Evolutionary conservation across 352 stramenopile species (phyloP).

Genomic region (Pythium rishiriense): DNA sequence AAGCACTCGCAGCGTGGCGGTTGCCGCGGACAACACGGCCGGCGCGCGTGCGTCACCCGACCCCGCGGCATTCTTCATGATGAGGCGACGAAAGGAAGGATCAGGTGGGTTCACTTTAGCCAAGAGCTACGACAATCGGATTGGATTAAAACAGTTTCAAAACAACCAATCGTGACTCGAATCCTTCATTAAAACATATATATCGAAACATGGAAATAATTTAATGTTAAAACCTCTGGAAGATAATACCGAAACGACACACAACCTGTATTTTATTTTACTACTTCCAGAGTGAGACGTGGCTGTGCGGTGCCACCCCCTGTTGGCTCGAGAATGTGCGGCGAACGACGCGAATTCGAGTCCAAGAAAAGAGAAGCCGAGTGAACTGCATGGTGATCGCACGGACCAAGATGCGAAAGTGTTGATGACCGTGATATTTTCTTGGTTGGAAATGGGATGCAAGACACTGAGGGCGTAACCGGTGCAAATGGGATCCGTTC

Average conservation of each 20-base stretch:
- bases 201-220: background rate
- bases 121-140: background rate
- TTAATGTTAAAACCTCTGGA: background rate
- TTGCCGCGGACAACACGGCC: background rate
- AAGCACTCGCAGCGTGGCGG: background rate
- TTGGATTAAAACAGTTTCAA: background rate
- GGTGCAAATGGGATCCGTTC: background rate
- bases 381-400: too few species aligned
- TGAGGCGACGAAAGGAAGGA: background rate
- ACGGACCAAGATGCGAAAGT: background rate
- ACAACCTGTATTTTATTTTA: background rate
- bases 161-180: background rate
- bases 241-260: conserved; percentile 19
- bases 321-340: conserved; percentile 2
- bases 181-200: too few species aligned
- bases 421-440: too few species aligned
- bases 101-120: background rate
- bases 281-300: background rate
- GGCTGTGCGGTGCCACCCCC: conserved; percentile 1
- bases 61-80: background rate
- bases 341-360: conserved; percentile 3
- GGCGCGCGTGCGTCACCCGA: background rate
- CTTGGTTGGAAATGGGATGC: background rate
- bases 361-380: background rate
- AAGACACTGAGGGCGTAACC: background rate